phyloP scores from a whole-genome alignment of 1,284 basidiomycete species.

The Austropuccinia psidii region DNA sequence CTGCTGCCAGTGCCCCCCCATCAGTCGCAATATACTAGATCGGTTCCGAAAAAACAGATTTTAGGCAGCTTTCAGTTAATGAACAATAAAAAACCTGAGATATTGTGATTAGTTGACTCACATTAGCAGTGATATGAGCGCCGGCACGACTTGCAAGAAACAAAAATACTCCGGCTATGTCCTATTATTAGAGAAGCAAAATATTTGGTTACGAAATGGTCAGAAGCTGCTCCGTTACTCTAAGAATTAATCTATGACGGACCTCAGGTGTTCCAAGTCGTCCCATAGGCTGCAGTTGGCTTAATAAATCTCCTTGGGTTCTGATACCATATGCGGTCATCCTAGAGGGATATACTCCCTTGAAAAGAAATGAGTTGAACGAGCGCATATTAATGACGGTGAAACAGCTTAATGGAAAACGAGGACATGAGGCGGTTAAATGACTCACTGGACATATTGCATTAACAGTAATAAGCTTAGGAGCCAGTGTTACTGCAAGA shows the following conservation, averaged over 20 bases:
- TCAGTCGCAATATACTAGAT: slow-evolving; percentile 30
- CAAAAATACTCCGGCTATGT: slow-evolving; percentile 31
- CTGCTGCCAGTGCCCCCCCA: slow-evolving; percentile 23
- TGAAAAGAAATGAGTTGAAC: not conserved
- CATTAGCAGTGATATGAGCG: slow-evolving; percentile 29
- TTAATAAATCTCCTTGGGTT: slow-evolving; percentile 11
- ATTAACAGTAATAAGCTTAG: slow-evolving; percentile 46
- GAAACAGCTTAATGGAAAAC: not conserved
- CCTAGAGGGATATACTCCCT: slow-evolving; percentile 36
- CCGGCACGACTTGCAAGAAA: slow-evolving; percentile 31
- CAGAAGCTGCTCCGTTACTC: no score
- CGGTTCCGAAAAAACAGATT: not conserved
- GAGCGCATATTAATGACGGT: not conserved
- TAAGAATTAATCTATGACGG: no score
- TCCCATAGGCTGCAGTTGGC: slow-evolving; percentile 26
- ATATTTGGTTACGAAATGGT: not conserved
- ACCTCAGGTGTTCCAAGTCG: slow-evolving; percentile 35
- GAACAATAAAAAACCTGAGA: not conserved
- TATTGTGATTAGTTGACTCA: not conserved
- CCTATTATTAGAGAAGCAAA: not conserved
- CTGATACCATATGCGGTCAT: slow-evolving; percentile 37
- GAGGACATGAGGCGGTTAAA: not conserved
- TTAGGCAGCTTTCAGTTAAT: not conserved
- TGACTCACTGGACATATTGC: slow-evolving; percentile 44
- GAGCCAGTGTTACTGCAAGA: slow-evolving; percentile 45